Percentiles rank a stretch among this genome's conserved stretches.
phyloP scores from a whole-genome alignment of 345 rosid genomes.

The Lenwebbia sp. region DNA sequence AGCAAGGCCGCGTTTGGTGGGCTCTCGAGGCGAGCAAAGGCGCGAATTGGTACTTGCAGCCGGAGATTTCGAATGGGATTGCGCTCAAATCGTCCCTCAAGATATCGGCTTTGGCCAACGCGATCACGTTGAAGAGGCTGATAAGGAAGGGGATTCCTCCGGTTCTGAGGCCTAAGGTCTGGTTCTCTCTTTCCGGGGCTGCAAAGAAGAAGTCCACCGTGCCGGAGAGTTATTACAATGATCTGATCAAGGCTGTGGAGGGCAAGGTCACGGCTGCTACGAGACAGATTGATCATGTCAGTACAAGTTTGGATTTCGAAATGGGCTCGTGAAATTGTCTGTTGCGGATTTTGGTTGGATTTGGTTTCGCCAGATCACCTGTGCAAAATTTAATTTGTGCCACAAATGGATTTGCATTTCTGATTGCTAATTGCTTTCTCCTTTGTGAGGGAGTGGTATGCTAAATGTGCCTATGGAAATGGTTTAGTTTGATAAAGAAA shows the following conservation, averaged over 20 bases:
- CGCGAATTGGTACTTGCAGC: conserved; percentile 96
- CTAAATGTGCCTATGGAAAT: neutral
- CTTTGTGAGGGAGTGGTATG: neutral
- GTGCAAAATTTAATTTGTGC: neutral
- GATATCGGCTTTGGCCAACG: conserved; percentile 67
- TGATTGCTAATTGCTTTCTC: neutral
- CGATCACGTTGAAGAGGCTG: conserved; percentile 80
- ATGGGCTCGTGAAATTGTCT: neutral
- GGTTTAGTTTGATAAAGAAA: neutral
- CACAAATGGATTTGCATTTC: neutral
- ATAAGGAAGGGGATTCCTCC: conserved; percentile 98
- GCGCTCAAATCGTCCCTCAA: conserved; percentile 79
- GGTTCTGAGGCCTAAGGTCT: conserved; percentile 87
- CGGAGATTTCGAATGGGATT: conserved; percentile 67
- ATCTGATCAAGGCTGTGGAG: conserved; percentile 81
- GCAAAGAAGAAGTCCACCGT: conserved; percentile 99
- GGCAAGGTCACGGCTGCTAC: conserved; percentile 95
- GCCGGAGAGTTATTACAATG: conserved; percentile 90
- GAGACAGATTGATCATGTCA: conserved; percentile 95
- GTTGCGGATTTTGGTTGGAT: neutral
- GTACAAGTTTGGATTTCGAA: conserved; percentile 11
- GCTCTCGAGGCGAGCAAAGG: conserved; percentile 97
- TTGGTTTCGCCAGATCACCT: neutral
- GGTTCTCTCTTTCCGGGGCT: conserved; percentile 98
- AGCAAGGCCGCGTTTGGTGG: conserved; percentile 99